Base-by-base conservation (phyloP, 2,329 filamentous ascomycete genomes). In the Dothistroma septosporum region DNA sequence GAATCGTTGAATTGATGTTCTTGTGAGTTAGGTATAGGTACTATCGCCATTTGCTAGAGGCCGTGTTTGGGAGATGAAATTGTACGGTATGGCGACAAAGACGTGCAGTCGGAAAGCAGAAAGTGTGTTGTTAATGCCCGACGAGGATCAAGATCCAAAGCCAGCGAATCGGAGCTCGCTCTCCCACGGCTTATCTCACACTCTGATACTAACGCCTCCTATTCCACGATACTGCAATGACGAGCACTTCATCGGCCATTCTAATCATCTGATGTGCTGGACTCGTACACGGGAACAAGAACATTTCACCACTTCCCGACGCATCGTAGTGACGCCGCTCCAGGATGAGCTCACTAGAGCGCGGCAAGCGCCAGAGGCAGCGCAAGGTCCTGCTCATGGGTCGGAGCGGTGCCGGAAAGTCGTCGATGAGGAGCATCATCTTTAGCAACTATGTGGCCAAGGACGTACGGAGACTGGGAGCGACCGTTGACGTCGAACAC, bases 361-460 rank as follows among this genome's bases (percentile, higher is more conserved):
- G 70, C 58, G 77, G 66, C 55, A 80, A 79, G 72, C 76, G 79
- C 56, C 79, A 80, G 69, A 81, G 81, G 75, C 79, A 81, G 75
- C 79, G 79, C 72, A 82, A 82, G 70, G 79, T 82, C 70, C 73
- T 82, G 70, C 73, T 82, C 49, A 81, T 82, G 94, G 94, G 94
- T 69, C 97, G 97, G 80, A 96, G 91, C 64, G 94, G 94, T 58
- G 96, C 93, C 0, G 94, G 94, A 58, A 99, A 99, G 78, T 97
- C 92, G 47, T 97, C 92, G 59, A 99, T 99, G 94, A 86, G 94
- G 66, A 94, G 90, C 72, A 97, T 99, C 73, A 97, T 99, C 75
- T 99, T 99, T 78, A 96, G 91, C 81, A 97, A 97, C 77, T 97
- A 97, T 75, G 92, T 97, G 66, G 94, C 94, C 59, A 92, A 95